A percentile compares a stretch with the other conserved stretches of the same genome.
These are phyloP conservation scores for Naematelia encephala DNA, from an alignment of 768 basidiomycete genomes.

Conservation along the genomic window DNA sequence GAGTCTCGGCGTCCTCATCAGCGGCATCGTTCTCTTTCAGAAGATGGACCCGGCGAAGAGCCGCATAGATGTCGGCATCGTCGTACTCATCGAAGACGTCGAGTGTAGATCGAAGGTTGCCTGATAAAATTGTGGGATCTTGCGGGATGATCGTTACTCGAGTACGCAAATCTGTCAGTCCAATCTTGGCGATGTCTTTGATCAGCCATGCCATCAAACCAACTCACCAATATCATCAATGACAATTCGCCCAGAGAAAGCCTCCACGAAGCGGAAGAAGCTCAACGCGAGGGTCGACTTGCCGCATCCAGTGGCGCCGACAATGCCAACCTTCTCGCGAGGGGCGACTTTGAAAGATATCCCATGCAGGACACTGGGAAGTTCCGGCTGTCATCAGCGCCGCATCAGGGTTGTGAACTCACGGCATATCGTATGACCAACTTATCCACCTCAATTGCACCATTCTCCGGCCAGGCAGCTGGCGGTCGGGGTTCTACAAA, in stretches of 20 bases:
- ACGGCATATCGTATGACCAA: constrained; percentile 64
- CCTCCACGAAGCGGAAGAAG: constrained; percentile 88
- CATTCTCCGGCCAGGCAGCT: constrained; percentile 69
- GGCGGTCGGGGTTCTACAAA: constrained; percentile 81
- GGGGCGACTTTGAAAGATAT: constrained; percentile 70
- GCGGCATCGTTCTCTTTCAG: constrained; percentile 26
- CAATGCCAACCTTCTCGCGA: constrained; percentile 66
- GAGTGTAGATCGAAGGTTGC: constrained; percentile 71
- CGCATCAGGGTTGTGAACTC: constrained; percentile 5
- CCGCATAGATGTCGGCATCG: constrained; percentile 65
- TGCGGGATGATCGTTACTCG: constrained; percentile 67
- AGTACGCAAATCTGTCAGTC: constrained; percentile 75
- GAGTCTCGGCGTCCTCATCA: constrained; percentile 29
- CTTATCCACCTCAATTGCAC: constrained; percentile 63
- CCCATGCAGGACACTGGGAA: constrained; percentile 78
- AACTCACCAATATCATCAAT: constrained; percentile 62
- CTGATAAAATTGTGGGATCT: constrained; percentile 84
- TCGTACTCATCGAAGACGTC: constrained; percentile 85
- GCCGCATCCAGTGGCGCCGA: constrained; percentile 52
- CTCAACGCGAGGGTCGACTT: constrained; percentile 60
- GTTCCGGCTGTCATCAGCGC: constrained; percentile 62
- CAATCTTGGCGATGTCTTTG: constrained; percentile 68
- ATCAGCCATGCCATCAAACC: not conserved
- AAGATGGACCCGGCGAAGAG: constrained; percentile 49
- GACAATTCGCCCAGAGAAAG: constrained; percentile 67